Conservation (phyloP, 352 stramenopile genomes). For the Phytophthora podocarpi region DNA sequence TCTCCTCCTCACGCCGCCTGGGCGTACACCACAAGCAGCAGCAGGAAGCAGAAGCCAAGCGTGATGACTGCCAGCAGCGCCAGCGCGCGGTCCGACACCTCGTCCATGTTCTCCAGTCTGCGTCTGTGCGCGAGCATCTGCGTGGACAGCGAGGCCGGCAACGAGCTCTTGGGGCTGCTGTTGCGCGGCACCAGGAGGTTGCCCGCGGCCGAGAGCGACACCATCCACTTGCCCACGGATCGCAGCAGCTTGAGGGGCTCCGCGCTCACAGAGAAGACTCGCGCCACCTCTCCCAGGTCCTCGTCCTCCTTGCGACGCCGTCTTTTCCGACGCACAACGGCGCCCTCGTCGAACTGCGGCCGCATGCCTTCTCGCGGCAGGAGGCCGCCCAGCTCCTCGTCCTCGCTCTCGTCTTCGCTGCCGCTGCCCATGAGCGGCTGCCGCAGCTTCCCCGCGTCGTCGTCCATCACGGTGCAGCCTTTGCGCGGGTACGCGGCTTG, state of each 20-base stretch:
- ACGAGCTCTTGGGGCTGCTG: constrained; percentile 13
- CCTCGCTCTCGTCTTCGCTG: constrained; percentile 26
- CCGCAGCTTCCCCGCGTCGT: constrained; percentile 34
- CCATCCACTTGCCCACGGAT: constrained; percentile 29
- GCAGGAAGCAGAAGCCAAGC: constrained; percentile 33
- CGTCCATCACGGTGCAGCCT: constrained; percentile 36
- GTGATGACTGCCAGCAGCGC: constrained; percentile 38
- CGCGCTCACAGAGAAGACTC: constrained; percentile 23
- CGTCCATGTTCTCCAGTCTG: constrained; percentile 34
- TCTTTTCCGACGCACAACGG: constrained; percentile 31
- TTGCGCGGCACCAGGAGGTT: constrained; percentile 15
- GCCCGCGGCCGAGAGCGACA: constrained; percentile 33
- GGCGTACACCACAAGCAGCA: constrained; percentile 40
- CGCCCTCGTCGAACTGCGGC: constrained; percentile 26
- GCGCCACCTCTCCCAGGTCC: constrained; percentile 42
- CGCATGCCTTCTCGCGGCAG: constrained; percentile 15
- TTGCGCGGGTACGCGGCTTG: constrained; percentile 25
- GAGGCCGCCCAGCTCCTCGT: constrained; percentile 29
- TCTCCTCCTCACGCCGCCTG: constrained; percentile 24
- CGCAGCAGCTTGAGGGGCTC: constrained; percentile 39
- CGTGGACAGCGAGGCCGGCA: constrained; percentile 24
- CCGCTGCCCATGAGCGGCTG: constrained; percentile 43
- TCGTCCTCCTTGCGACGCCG: constrained; percentile 49
- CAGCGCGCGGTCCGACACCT: constrained; percentile 42
- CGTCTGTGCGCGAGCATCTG: constrained; percentile 23